A percentile compares a stretch with the other conserved stretches of the same genome.
phyloP scores from a whole-genome alignment of 805 yeast species.

The Metschnikowia chrysomelidarum region DNA sequence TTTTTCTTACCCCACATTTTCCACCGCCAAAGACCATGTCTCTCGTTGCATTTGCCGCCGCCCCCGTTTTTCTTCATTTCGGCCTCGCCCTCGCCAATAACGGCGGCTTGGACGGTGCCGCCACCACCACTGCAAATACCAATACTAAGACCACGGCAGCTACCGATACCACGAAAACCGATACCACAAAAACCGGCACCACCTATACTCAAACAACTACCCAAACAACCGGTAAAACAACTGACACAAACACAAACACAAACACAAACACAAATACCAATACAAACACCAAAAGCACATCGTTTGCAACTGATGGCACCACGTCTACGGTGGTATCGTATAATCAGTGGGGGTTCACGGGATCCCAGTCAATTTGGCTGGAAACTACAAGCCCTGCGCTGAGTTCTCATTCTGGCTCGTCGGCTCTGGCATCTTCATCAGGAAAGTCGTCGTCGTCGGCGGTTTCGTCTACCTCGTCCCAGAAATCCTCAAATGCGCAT shows the following conservation, averaged over 20 bases:
- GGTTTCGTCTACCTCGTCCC: slow-evolving; percentile 12
- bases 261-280: slow-evolving; percentile 10
- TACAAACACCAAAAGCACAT: slow-evolving; percentile 2
- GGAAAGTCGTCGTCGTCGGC: slow-evolving; percentile 2
- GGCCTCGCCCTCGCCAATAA: slow-evolving; percentile 16
- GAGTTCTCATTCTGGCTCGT: no score
- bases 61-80: slow-evolving; percentile 11
- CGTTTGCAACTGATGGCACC: slow-evolving; percentile 9
- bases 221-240: slow-evolving; percentile 6
- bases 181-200: slow-evolving; percentile 3
- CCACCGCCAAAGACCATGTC: slow-evolving; percentile 8
- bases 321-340: slow-evolving; percentile 22
- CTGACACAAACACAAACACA: slow-evolving; percentile 8
- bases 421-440: slow-evolving; percentile 1
- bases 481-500: slow-evolving; percentile 4
- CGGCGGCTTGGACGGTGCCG: slow-evolving; percentile 17
- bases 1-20: no score
- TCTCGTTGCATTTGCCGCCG: slow-evolving; percentile 10
- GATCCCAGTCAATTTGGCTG: slow-evolving; percentile 37
- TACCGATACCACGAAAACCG: slow-evolving; percentile 1
- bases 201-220: slow-evolving; percentile 5
- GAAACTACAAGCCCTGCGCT: slow-evolving; percentile 15
- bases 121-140: not conserved
- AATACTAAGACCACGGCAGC: slow-evolving; percentile 2
- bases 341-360: slow-evolving; percentile 45